phyloP scores from a whole-genome alignment of 495 filamentous ascomycete genomes.

The Xylaria telfairii region DNA sequence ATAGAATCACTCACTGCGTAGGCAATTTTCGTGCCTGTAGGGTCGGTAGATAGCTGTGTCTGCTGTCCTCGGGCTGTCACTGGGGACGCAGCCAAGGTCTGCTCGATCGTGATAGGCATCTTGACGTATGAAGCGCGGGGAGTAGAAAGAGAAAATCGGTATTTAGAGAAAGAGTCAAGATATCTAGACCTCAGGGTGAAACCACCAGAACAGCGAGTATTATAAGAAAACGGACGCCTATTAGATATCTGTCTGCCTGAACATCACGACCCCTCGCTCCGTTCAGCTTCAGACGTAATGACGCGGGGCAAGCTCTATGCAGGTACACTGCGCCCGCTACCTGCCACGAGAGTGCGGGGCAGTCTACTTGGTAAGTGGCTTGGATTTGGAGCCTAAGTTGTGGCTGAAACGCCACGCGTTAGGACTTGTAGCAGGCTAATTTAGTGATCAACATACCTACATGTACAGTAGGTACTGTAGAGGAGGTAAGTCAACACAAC shows the following conservation, averaged over 20 bases:
- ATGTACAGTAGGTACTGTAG: too few species aligned
- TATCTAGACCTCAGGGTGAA: too few species aligned
- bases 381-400: constrained; percentile 5
- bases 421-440: background rate
- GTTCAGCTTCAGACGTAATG: constrained; percentile 14
- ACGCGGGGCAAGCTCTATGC: constrained; percentile 32
- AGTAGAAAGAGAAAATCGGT: background rate
- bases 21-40: constrained; percentile 90
- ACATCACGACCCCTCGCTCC: background rate
- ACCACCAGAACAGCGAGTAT: background rate
- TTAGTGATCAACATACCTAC: background rate
- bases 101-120: constrained; percentile 61
- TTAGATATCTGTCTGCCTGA: constrained; percentile 10
- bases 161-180: background rate
- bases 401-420: constrained; percentile 35
- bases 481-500: too few species aligned
- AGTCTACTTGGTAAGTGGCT: constrained; percentile 20
- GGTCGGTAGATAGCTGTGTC: constrained; percentile 86
- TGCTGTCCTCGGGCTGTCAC: constrained; percentile 85
- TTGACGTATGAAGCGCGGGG: background rate
- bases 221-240: background rate
- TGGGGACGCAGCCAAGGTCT: constrained; percentile 66
- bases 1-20: constrained; percentile 74
- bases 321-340: constrained; percentile 27
- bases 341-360: constrained; percentile 20